These are phyloP conservation scores for Ganoderma leucocontextum DNA, from an alignment of 1,284 basidiomycete species.

Conservation along the genomic window DNA sequence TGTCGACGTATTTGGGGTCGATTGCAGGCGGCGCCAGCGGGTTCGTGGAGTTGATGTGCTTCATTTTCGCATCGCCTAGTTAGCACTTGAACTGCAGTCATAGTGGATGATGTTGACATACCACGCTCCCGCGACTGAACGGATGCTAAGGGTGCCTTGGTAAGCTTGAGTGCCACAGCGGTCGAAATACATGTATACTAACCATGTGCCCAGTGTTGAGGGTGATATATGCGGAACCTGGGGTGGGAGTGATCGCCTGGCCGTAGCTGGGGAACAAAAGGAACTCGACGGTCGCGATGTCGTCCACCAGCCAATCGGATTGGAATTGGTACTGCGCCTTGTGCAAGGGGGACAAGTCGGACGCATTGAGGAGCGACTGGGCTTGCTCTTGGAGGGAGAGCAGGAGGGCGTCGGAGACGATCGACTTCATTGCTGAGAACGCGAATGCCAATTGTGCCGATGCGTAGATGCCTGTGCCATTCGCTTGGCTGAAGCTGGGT, in stretches of 20 bases:
- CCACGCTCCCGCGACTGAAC: constrained; percentile 17
- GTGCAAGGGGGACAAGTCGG: constrained; percentile 14
- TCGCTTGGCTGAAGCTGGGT: not conserved
- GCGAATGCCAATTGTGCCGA: constrained; percentile 2
- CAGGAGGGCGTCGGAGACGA: constrained; percentile 1
- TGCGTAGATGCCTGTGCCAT: constrained; percentile 20
- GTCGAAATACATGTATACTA: not conserved
- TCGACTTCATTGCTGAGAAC: constrained; percentile 14
- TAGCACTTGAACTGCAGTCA: not conserved
- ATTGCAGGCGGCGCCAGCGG: constrained; percentile 16
- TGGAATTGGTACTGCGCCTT: constrained; percentile 24
- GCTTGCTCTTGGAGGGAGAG: constrained; percentile 11
- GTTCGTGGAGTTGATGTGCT: constrained; percentile 21
- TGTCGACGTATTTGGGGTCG: constrained; percentile 13
- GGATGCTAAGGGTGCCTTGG: not conserved
- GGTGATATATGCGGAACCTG: constrained; percentile 13
- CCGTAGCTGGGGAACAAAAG: constrained; percentile 21
- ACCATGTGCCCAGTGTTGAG: constrained; percentile 16
- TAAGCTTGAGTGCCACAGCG: not conserved
- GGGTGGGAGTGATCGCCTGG: constrained; percentile 8
- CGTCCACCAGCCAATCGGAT: constrained; percentile 16
- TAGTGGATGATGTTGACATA: not conserved
- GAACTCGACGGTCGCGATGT: constrained; percentile 18
- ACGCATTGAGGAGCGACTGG: not conserved
- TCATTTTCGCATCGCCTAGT: not conserved